A percentile compares a stretch with the other conserved stretches of the same genome.
Evolutionary conservation across 345 rosid species (phyloP).

Genomic region (Limnanthes douglasii): DNA sequence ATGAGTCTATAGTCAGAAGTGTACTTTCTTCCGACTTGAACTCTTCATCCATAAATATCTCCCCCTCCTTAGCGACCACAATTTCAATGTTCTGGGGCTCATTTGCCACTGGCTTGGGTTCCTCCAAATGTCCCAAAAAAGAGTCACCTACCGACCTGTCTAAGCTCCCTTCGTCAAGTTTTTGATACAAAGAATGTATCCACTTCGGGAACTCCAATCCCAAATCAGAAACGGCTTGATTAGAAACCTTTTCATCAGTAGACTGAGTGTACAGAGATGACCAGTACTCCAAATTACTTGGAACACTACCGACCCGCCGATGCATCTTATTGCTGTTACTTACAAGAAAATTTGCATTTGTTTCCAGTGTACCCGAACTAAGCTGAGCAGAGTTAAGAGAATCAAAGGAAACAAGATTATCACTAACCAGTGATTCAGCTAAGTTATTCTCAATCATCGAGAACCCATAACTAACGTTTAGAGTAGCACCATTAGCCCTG

Average conservation of each 20-base stretch:
- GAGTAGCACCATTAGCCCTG: slow-evolving; percentile 42
- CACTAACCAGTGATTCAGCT: slow-evolving; percentile 17
- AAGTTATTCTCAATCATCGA: slow-evolving; percentile 14
- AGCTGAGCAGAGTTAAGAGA: slow-evolving; percentile 12
- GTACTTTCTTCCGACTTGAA: slow-evolving; percentile 12
- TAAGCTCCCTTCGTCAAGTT: slow-evolving; percentile 33
- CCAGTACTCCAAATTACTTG: slow-evolving; percentile 17
- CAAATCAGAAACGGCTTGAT: slow-evolving; percentile 21
- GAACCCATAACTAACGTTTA: slow-evolving; percentile 64
- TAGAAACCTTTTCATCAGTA: slow-evolving; percentile 23
- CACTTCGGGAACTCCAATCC: slow-evolving; percentile 57
- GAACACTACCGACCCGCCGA: slow-evolving; percentile 31
- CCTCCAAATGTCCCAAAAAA: slow-evolving; percentile 11
- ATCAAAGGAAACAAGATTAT: slow-evolving; percentile 12
- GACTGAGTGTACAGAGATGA: slow-evolving; percentile 18
- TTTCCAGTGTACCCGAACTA: slow-evolving; percentile 6
- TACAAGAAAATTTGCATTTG: slow-evolving; percentile 6
- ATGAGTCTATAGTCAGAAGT: slow-evolving; percentile 12
- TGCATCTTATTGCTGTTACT: slow-evolving; percentile 16
- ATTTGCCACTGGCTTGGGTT: slow-evolving; percentile 12
- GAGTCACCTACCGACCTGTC: slow-evolving; percentile 14
- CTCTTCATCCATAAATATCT: slow-evolving; percentile 21
- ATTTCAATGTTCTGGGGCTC: slow-evolving; percentile 21
- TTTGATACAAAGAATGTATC: slow-evolving; percentile 38
- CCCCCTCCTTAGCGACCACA: slow-evolving; percentile 29